Conservation (phyloP, 257 asterid genomes). For the Schizonepeta tenuifolia region DNA sequence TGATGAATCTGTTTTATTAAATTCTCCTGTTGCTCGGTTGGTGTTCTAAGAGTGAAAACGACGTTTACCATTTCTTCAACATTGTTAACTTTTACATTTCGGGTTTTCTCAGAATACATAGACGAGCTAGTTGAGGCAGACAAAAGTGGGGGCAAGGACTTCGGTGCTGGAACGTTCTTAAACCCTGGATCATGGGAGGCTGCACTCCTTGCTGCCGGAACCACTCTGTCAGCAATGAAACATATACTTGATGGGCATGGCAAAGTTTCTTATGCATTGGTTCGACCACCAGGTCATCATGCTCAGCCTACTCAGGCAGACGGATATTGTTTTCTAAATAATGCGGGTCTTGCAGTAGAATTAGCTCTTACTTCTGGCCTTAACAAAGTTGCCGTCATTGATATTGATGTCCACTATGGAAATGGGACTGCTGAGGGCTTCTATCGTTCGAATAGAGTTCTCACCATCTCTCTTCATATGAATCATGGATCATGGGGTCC, state of each 20-base stretch:
- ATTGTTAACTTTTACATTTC: background rate
- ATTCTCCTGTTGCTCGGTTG: background rate
- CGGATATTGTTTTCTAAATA: conserved; percentile 91
- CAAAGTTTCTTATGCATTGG: conserved; percentile 71
- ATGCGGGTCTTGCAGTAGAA: conserved; percentile 78
- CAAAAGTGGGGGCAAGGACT: conserved; percentile 46
- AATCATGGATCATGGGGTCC: conserved; percentile 99
- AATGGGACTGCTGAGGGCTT: conserved; percentile 96
- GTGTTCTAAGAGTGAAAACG: background rate
- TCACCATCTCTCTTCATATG: conserved; percentile 91
- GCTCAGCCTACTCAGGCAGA: conserved; percentile 92
- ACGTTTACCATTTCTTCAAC: background rate
- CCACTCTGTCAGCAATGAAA: conserved; percentile 81
- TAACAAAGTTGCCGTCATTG: conserved; percentile 65
- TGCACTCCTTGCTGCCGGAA: conserved; percentile 91
- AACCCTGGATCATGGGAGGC: conserved; percentile 89
- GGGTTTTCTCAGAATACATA: conserved; percentile 61
- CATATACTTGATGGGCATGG: conserved; percentile 63
- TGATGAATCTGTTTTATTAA: conserved; percentile 1
- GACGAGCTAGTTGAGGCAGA: conserved; percentile 79
- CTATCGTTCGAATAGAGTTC: conserved; percentile 64
- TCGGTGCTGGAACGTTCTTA: conserved; percentile 77
- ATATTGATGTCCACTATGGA: conserved; percentile 92
- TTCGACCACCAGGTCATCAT: conserved; percentile 97
- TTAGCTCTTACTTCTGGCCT: conserved; percentile 62